phyloP scores from a whole-genome alignment of 2,329 filamentous ascomycete genomes.

The Scorias spongiosa region DNA sequence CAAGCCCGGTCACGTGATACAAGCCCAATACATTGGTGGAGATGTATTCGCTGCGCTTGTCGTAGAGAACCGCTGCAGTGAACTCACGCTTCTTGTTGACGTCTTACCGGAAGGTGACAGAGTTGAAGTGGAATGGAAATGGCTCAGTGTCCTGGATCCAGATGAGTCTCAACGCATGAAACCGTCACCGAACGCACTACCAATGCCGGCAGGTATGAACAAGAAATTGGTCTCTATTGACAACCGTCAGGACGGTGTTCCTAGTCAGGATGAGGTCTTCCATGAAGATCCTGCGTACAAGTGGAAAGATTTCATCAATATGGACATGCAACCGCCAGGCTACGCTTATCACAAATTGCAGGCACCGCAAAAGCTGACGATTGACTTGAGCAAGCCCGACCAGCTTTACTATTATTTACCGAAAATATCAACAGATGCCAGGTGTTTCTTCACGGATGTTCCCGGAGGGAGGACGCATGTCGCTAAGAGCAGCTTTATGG shows the following conservation, averaged over 20 bases:
- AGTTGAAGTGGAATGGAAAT: constrained; percentile 73
- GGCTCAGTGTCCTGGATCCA: constrained; percentile 57
- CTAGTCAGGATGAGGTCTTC: constrained; percentile 32
- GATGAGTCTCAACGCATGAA: constrained; percentile 58
- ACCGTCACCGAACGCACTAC: constrained; percentile 56
- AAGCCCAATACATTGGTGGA: constrained; percentile 68
- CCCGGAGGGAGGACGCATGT: constrained; percentile 47
- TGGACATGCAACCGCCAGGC: constrained; percentile 22
- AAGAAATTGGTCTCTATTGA: constrained; percentile 30
- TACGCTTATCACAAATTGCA: constrained; percentile 18
- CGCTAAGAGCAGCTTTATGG: constrained; percentile 55
- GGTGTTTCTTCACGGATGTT: constrained; percentile 80
- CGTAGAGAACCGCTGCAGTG: constrained; percentile 62
- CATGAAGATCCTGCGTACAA: constrained; percentile 30
- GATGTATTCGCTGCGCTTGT: constrained; percentile 87
- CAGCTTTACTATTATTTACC: constrained; percentile 84
- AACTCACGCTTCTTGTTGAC: constrained; percentile 64
- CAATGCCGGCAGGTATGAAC: constrained; percentile 45
- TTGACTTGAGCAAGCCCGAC: constrained; percentile 57
- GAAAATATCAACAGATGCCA: constrained; percentile 72
- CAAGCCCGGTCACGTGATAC: constrained; percentile 61
- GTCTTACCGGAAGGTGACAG: constrained; percentile 68
- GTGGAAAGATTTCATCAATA: constrained; percentile 55
- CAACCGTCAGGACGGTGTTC: constrained; percentile 35
- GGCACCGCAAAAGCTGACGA: constrained; percentile 42